Base-by-base conservation (phyloP, 257 asterid genomes). In the Nicotiana obtusifolia region DNA sequence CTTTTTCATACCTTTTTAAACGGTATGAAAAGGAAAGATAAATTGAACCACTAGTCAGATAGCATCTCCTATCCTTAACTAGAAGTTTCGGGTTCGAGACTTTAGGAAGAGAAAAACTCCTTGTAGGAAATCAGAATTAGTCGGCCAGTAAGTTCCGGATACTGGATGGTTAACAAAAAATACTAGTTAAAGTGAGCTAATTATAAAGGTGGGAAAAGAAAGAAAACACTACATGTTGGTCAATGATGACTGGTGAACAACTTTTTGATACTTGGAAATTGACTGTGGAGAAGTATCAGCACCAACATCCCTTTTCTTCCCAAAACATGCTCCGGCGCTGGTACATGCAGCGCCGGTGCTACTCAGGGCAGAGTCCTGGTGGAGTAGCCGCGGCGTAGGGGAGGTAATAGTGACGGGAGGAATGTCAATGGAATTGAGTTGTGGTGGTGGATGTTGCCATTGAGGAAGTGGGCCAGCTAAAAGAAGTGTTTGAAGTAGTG, bases 381-480 rank as follows among this genome's bases (percentile, higher is more conserved):
- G 87, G 67, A 81, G 78, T 9, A 86, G 81, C 57, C 73, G 81
- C 3, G 90, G 82, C 26, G 71, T 79, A 3, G 92, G 88, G 8
- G 98, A 86, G 14, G 89, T 82, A 68, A 93, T 87, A 10, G 97
- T 88, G 83, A 95, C 99, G 22, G 94, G 98, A 28, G 99, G 99
- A 52, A 95, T 95, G 86, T 95, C 98, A 2, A 86, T 77, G 60
- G 99, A 86, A 89, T 86, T 94, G 59, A 96, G 97, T 53, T 92
- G 94, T 5, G 99, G 99, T 0, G 99, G 99, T 20, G 99, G 99
- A 69, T 91, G 97, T 82, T 93, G 99, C 98, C 98, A 94, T 85
- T 89, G 97, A 44, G 98, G 98, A 3, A 96, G 97, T 13, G 99
- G 99, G 8, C 98, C 98, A 0, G 99, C 97, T n/a, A 94, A 60